Percentiles rank a stretch among this genome's conserved stretches.
These are phyloP conservation scores for Centaurea solstitialis DNA, from an alignment of 129 eudicot species.

Conservation along the genomic window DNA sequence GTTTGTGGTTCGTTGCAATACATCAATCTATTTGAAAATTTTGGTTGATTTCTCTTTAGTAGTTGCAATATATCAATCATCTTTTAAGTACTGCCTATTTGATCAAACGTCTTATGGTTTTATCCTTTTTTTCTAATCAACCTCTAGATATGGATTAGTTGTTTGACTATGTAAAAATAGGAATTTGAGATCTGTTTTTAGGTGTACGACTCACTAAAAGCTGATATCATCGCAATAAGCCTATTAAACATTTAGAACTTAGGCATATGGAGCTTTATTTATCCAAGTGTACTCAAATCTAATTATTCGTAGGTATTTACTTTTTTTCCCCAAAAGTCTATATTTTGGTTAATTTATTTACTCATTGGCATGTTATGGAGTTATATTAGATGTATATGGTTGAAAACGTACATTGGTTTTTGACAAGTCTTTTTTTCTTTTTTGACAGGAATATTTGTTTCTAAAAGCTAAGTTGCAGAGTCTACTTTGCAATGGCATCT, in stretches of 20 bases:
- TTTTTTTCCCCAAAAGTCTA: background rate
- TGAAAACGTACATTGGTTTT: background rate
- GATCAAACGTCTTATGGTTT: background rate
- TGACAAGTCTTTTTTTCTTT: background rate
- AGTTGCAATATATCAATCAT: background rate
- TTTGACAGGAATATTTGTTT: conserved; percentile 29
- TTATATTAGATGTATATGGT: background rate
- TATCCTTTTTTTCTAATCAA: background rate
- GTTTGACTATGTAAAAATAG: background rate
- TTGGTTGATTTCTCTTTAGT: background rate
- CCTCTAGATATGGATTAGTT: background rate
- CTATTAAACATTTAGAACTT: background rate
- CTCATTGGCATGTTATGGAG: background rate
- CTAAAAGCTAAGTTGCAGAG: conserved; percentile 18
- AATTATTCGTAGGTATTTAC: background rate
- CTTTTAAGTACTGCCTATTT: background rate
- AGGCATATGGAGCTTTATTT: background rate
- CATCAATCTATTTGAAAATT: background rate
- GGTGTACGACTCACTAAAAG: background rate
- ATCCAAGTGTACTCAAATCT: background rate
- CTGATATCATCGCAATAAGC: background rate
- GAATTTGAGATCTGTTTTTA: background rate
- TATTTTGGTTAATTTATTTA: background rate
- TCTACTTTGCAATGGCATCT: conserved; percentile 53
- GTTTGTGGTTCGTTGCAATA: conserved; percentile 7